phyloP scores from a whole-genome alignment of 139 green algal species.

The Haematococcus lacustris region DNA sequence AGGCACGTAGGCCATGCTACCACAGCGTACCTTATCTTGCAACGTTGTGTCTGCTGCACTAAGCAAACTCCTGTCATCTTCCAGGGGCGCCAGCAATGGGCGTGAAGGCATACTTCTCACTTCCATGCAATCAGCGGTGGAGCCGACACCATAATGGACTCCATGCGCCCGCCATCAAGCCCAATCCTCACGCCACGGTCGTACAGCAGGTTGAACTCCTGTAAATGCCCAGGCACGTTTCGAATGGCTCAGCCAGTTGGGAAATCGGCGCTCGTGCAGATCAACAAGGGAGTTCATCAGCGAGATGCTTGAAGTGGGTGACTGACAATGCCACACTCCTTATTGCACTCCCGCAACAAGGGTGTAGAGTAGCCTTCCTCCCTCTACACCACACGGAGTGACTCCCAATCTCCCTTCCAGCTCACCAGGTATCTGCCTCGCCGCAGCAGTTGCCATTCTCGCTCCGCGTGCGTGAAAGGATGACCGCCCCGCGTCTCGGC shows the following conservation, averaged over 20 bases:
- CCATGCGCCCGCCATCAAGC: constrained; percentile 77
- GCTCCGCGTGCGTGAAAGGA: constrained; percentile 58
- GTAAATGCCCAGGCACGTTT: too few species aligned
- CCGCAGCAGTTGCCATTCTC: constrained; percentile 86
- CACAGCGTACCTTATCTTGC: not conserved
- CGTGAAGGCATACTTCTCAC: not conserved
- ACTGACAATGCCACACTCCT: too few species aligned
- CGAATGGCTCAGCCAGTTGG: too few species aligned
- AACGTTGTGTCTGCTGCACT: not conserved
- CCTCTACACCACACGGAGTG: too few species aligned
- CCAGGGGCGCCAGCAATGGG: not conserved
- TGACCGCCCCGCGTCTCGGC: not conserved
- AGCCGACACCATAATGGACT: constrained; percentile 92
- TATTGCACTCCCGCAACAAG: too few species aligned
- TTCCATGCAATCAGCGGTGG: constrained; percentile 80
- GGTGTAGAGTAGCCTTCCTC: too few species aligned
- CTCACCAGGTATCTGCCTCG: constrained; percentile 71
- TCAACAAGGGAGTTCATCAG: too few species aligned
- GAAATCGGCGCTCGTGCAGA: too few species aligned
- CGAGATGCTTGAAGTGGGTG: too few species aligned
- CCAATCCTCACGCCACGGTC: constrained; percentile 90
- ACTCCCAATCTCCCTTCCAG: too few species aligned
- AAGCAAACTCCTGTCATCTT: not conserved
- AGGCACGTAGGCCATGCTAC: not conserved
- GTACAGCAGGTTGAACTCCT: constrained; percentile 97